Base-by-base conservation (phyloP, 371 early-diverging fungal genomes). In the Mucor circinelloides region DNA sequence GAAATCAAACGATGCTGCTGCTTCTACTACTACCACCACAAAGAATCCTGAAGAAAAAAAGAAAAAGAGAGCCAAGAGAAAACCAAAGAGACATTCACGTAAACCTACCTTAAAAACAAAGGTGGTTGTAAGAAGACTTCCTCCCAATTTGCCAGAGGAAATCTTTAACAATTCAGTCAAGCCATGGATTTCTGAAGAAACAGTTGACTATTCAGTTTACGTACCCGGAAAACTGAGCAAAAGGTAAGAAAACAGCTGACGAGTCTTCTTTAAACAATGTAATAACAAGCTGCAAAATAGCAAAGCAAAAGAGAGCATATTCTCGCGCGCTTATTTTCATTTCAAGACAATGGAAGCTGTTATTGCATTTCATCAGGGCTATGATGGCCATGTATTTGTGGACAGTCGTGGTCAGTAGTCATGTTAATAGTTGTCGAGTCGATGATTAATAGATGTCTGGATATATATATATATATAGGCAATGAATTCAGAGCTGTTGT, bases 291-390 rank as follows among this genome's bases (percentile, higher is more conserved):
- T 40, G 6, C 17, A 8, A 1, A 21, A 38, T 34, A 91, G 90
- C 62, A 87, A 90, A 72, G 87, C 87, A 66, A 94, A 93, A 69
- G 88, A 90, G 66, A 85, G 77, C 60, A 78, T 85, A 0, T 90
- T 87, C 66, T 91, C 94, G 21, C 83, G 93, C 13, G 94, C 93
- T 0, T 94, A 95, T 77, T 79, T 95, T 58, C 85, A 90, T 65
- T 93, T 95, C 75, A 87, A 87, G 48, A 76, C 76, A 13, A 79
- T 85, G 69, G 91, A 91, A 30, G 78, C 79, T 3, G 85, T 94
- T 1, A 58, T 89, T 60, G 88, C 86, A 30, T 95, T 95, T 70
- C 89, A 88, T 68, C 88, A 85, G 66, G 84, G 79, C 9, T 95
- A 85, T 71, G 89, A 92, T 75, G 94, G 93, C 6, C 94, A 94